These are phyloP conservation scores for Handroanthus guayacan DNA, from an alignment of 257 asterid genomes.

Conservation along the genomic window DNA sequence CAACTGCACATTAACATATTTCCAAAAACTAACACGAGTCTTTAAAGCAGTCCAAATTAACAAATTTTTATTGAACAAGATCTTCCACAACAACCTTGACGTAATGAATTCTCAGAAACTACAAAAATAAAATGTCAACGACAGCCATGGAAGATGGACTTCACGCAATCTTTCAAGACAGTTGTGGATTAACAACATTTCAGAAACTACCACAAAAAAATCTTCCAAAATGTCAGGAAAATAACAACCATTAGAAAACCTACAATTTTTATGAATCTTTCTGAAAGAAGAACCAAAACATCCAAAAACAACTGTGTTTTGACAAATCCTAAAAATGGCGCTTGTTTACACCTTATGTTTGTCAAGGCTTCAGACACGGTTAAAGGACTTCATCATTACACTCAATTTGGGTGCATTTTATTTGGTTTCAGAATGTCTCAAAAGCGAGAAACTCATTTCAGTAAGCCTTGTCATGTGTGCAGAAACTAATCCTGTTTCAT, in stretches of 20 bases:
- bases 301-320: constrained; percentile 16
- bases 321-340: neutral
- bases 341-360: neutral
- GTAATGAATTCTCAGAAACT: too few species aligned
- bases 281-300: constrained; percentile 20
- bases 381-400: constrained; percentile 7
- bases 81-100: too few species aligned
- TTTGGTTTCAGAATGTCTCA: constrained; percentile 15
- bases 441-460: constrained; percentile 25
- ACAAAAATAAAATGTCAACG: too few species aligned
- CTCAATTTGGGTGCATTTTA: constrained; percentile 27
- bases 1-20: neutral
- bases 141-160: too few species aligned
- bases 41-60: neutral
- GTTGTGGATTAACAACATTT: constrained; percentile 22
- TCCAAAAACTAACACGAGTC: neutral
- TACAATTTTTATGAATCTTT: neutral
- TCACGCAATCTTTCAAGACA: constrained; percentile 7
- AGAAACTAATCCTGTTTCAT: constrained; percentile 30
- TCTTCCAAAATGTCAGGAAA: neutral
- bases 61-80: neutral
- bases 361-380: constrained; percentile 13
- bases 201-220: constrained; percentile 5
- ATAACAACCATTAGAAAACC: constrained; percentile 7
- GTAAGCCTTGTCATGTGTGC: constrained; percentile 4